These are phyloP conservation scores for Fusarium sarcochroum DNA, from an alignment of 2,329 filamentous ascomycete species.

Conservation along the genomic window DNA sequence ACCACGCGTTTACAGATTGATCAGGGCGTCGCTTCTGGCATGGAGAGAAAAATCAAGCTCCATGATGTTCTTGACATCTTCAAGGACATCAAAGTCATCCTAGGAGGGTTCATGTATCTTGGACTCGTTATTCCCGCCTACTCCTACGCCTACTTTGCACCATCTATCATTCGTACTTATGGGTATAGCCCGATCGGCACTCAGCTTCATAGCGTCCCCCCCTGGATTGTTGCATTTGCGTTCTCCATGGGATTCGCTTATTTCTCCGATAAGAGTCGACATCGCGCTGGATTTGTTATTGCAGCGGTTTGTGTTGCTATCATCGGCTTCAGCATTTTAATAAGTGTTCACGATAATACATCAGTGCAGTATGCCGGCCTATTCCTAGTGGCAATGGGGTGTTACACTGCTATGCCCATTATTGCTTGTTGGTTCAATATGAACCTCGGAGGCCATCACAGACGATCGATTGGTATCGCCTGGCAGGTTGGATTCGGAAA, in stretches of 20 bases:
- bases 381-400: conserved; percentile 84
- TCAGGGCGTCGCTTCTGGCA: conserved; percentile 73
- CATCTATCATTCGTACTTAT: conserved; percentile 78
- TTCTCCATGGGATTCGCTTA: conserved; percentile 83
- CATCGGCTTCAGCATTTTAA: conserved; percentile 80
- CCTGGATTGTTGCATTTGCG: conserved; percentile 78
- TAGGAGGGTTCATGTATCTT: conserved; percentile 86
- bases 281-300: conserved; percentile 82
- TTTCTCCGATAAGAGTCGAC: conserved; percentile 77
- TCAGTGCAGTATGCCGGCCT: conserved; percentile 82
- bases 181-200: conserved; percentile 71
- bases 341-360: conserved; percentile 77
- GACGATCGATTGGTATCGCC: conserved; percentile 77
- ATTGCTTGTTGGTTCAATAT: conserved; percentile 88
- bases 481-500: conserved; percentile 87
- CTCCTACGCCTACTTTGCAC: conserved; percentile 83
- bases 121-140: conserved; percentile 84
- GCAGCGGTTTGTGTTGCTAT: conserved; percentile 78
- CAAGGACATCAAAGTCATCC: conserved; percentile 80
- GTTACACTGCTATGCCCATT: conserved; percentile 91
- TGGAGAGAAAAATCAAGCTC: conserved; percentile 71
- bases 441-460: conserved; percentile 81
- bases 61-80: conserved; percentile 74
- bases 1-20: conserved; percentile 76
- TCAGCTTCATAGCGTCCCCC: conserved; percentile 70